These are phyloP conservation scores for Acidomyces sp. DNA, from an alignment of 495 filamentous ascomycete genomes.

Conservation along the genomic window DNA sequence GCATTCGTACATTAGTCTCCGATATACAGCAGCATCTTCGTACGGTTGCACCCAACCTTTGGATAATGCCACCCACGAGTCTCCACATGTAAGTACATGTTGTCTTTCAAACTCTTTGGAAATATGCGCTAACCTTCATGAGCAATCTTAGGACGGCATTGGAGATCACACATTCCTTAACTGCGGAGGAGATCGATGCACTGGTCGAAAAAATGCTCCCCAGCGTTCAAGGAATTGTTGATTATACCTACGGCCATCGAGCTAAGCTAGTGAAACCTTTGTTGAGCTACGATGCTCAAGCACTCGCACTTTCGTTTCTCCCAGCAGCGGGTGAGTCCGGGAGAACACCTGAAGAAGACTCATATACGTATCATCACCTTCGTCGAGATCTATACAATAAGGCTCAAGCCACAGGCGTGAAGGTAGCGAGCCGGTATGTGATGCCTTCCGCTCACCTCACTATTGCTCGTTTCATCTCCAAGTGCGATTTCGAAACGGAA, in stretches of 20 bases:
- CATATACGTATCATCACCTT: constrained; percentile 82
- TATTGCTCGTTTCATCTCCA: constrained; percentile 61
- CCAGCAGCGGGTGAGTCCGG: constrained; percentile 51
- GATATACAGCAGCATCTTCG: constrained; percentile 54
- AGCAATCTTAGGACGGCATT: no score
- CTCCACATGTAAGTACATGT: no score
- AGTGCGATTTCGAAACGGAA: constrained; percentile 31
- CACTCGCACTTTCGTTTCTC: constrained; percentile 73
- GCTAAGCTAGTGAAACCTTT: constrained; percentile 67
- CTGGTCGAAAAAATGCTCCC: constrained; percentile 43
- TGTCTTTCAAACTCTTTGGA: no score
- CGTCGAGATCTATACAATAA: constrained; percentile 60
- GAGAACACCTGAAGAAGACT: constrained; percentile 32
- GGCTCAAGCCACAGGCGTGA: constrained; percentile 43
- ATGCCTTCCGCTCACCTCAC: constrained; percentile 84
- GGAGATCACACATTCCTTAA: constrained; percentile 63
- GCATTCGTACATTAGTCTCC: constrained; percentile 49
- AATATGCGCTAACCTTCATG: no score
- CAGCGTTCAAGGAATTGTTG: constrained; percentile 40
- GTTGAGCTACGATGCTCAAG: constrained; percentile 71
- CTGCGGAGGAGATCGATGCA: constrained; percentile 44
- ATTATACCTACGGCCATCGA: constrained; percentile 48
- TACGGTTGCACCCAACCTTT: constrained; percentile 53
- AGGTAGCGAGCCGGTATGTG: constrained; percentile 60
- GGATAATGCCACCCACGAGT: constrained; percentile 64